Percentiles rank a stretch among this genome's conserved stretches.
Conservation (phyloP, 768 basidiomycete species). For the Leccinum fibrillosum region DNA sequence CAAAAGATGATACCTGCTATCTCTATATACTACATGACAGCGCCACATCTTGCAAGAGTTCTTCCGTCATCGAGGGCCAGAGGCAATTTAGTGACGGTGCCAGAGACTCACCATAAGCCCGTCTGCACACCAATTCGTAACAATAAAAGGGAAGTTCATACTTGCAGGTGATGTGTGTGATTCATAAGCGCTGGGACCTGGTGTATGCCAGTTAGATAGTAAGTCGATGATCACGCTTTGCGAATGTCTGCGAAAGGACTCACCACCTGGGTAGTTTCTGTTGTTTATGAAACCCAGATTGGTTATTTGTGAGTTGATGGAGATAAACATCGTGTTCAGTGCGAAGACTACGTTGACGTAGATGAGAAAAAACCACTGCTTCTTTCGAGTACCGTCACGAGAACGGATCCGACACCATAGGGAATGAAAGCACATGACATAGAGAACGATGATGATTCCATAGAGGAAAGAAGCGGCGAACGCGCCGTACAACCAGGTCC, state of each 20-base stretch:
- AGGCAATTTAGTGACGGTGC: not conserved
- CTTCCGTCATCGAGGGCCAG: not conserved
- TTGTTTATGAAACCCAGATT: constrained; percentile 29
- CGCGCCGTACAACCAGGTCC: too few species aligned
- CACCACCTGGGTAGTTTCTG: constrained; percentile 32
- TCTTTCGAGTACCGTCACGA: constrained; percentile 4
- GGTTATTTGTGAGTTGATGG: constrained; percentile 19
- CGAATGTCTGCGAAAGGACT: not conserved
- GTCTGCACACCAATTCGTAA: constrained; percentile 30
- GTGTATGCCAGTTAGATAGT: not conserved
- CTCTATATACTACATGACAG: constrained; percentile 30
- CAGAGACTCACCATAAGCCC: constrained; percentile 24
- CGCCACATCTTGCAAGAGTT: constrained; percentile 28
- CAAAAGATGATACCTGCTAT: constrained; percentile 17
- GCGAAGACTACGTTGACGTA: constrained; percentile 30
- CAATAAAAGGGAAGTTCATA: constrained; percentile 26
- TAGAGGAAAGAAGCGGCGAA: too few species aligned
- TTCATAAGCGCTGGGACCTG: constrained; percentile 28
- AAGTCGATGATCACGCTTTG: too few species aligned
- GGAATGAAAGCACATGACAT: not conserved
- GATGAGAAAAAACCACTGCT: constrained; percentile 26
- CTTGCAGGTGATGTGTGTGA: constrained; percentile 20
- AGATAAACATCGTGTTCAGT: constrained; percentile 27
- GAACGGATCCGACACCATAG: not conserved
- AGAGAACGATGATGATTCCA: too few species aligned